Base-by-base conservation (phyloP, 352 stramenopile species). In the Phytophthora colocasiae region DNA sequence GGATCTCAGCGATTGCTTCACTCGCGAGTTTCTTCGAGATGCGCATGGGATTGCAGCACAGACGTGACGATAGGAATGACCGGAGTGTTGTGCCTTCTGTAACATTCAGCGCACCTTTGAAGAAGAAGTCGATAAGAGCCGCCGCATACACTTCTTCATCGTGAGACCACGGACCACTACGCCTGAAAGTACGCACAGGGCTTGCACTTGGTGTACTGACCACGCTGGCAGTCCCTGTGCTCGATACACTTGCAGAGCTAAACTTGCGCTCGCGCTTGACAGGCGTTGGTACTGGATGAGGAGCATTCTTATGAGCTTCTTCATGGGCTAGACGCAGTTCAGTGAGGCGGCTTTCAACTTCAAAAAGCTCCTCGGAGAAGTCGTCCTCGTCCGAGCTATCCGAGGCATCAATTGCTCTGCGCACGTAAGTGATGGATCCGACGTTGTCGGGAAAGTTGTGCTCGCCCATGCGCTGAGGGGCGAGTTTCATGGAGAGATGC, bases 11-110 rank as follows among this genome's bases (percentile, higher is more conserved):
- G 55, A 93, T 90, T 41, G 63, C 77, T 38, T 87, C 79, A 56
- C 77, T 90, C 2, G 84, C 82, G 11, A 93, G 83, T 61, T 92
- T 92, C 66, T 92, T 92, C 10, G 82, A 91, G 29, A 91, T 81
- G 15, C 84, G 77, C 82, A 90, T 92, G 14, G 84, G 84, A 45
- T 90, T 92, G 63, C 84, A 92, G 45, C 78, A 78, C 52, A 92
- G 71, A 4, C 82, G 76, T 5, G 77, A 72, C 17, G 84, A 80
- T 19, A 92, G 61, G 58, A 89, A 89, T 38, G 78, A 77, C 45
- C 84, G 77, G 43, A 92, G 73, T 22, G 81, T 92, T 41, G 82
- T 91, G 53, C 84, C 82, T 54, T 91, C 77, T 0, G 74, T 50
- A 47, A 91, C 71, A 49, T 87, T 71, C 27, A 92, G 69, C 34